These are phyloP conservation scores for Fusarium coffeatum DNA, from an alignment of 2,329 filamentous ascomycete genomes.

Conservation along the genomic window DNA sequence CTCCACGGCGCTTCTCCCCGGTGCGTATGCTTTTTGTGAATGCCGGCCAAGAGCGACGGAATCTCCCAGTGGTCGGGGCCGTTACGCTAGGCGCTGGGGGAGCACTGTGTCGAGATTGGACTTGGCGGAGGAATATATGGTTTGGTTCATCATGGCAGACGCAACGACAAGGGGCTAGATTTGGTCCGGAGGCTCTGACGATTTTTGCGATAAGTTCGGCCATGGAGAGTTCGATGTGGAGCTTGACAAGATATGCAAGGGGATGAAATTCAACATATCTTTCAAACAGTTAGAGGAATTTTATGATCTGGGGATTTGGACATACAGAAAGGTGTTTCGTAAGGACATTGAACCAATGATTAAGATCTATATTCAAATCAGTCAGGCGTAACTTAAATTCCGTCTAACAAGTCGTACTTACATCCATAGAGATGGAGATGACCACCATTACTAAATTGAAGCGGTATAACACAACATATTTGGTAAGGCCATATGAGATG, in stretches of 20 bases:
- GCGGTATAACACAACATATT: constrained; percentile 59
- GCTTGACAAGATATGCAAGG: constrained; percentile 45
- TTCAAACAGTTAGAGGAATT: neutral
- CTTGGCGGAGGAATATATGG: constrained; percentile 12
- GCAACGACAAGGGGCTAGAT: constrained; percentile 35
- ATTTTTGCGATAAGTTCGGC: constrained; percentile 46
- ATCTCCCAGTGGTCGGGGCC: constrained; percentile 37
- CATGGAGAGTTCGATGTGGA: constrained; percentile 46
- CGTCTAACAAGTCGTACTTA: constrained; percentile 14
- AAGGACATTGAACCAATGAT: constrained; percentile 45
- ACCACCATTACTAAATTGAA: constrained; percentile 50
- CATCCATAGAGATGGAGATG: constrained; percentile 48
- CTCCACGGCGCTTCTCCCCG: constrained; percentile 13
- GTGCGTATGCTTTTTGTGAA: constrained; percentile 3
- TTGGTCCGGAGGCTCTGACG: constrained; percentile 38
- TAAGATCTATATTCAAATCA: constrained; percentile 26
- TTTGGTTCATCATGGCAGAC: constrained; percentile 36
- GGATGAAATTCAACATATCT: constrained; percentile 46
- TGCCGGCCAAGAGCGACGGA: constrained; percentile 34
- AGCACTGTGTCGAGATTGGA: constrained; percentile 25
- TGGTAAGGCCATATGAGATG: constrained; percentile 60
- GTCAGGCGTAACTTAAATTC: neutral
- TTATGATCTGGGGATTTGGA: neutral
- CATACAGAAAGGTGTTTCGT: constrained; percentile 41
- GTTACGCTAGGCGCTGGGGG: constrained; percentile 12